Evolutionary conservation across 202 grass and related monocot genomes (phyloP).

Genomic region (Dendrocalamus latiflorus): DNA sequence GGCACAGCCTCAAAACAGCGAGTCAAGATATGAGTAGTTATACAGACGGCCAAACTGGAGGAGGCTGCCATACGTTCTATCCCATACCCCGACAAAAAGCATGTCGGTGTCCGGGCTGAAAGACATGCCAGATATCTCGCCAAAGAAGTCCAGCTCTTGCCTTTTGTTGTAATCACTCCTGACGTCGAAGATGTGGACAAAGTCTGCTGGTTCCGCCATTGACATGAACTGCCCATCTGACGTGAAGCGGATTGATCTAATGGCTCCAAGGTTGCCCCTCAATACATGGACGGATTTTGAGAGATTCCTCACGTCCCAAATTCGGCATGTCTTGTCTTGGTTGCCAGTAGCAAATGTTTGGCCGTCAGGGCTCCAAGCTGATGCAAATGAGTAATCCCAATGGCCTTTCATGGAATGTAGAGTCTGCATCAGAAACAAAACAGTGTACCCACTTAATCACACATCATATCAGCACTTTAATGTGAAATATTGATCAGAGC

Average conservation of each 20-base stretch:
- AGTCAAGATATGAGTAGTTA: constrained; percentile 58
- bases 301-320: too few species aligned
- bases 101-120: constrained; percentile 72
- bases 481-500: background rate
- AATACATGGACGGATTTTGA: too few species aligned
- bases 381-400: constrained; percentile 77
- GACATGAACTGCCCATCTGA: too few species aligned
- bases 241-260: too few species aligned
- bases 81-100: constrained; percentile 70
- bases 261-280: too few species aligned
- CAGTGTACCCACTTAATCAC: background rate
- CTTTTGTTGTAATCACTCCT: constrained; percentile 53
- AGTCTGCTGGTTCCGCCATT: too few species aligned
- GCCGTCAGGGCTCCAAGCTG: constrained; percentile 83
- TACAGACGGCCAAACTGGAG: constrained; percentile 58
- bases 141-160: constrained; percentile 92
- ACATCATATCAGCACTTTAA: background rate
- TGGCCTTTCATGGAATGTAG: constrained; percentile 66
- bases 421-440: constrained; percentile 44
- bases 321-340: too few species aligned
- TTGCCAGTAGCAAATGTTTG: constrained; percentile 74
- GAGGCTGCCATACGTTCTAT: constrained; percentile 70
- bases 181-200: too few species aligned
- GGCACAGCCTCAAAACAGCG: constrained; percentile 43
- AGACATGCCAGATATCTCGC: constrained; percentile 81